Evolutionary conservation across 2,329 filamentous ascomycete genomes (phyloP), one percentile per base, ranked within the genome.

Genomic region (Colletotrichum sp.): DNA sequence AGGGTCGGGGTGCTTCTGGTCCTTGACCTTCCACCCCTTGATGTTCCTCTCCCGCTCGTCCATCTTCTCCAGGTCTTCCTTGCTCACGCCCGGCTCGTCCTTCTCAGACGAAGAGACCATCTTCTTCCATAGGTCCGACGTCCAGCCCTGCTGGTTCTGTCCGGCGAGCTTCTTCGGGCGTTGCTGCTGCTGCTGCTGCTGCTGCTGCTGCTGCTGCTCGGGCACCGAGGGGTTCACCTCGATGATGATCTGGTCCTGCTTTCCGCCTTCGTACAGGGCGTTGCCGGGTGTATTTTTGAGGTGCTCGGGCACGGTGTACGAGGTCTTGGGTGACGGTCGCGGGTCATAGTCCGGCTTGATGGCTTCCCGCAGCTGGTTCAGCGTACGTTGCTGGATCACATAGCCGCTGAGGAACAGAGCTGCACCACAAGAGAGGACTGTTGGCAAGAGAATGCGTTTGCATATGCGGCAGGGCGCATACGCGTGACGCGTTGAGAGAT

Each of bases 381-480:
- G 91, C 1, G 95, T 97, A 80, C 95, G 92, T 84, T 98, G 96
- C 81, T 98, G 96, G 69, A 98, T 90, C 5, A 93, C 91, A 84
- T 98, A 98, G 81, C 96, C 96, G 68, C 95, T 95, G 36, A 98
- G 89, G 84, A 98, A 98, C 30, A 98, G 92, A 6, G 96, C 91
- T 49, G 93, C 84, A 5, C 96, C 98, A 85, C 95, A 98, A 30
- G 95, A 83, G 78, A 95, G 87, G 75, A 98, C 94, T 93, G 75
- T 72, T 57, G 34, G 57, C 62, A 26, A 59, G 65, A 36, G 26
- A 15, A 30, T 16, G 68, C 70, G 65, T 69, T 60, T 65, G 64
- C 70, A 26, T 32, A 68, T 59, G 69, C 70, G 72, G 52, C 18
- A 24, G 13, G 55, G 44, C 73, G 64, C 64, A 64, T 62, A 24